Evolutionary conservation across 768 basidiomycete genomes (phyloP).

Genomic region (Mycena venus): DNA sequence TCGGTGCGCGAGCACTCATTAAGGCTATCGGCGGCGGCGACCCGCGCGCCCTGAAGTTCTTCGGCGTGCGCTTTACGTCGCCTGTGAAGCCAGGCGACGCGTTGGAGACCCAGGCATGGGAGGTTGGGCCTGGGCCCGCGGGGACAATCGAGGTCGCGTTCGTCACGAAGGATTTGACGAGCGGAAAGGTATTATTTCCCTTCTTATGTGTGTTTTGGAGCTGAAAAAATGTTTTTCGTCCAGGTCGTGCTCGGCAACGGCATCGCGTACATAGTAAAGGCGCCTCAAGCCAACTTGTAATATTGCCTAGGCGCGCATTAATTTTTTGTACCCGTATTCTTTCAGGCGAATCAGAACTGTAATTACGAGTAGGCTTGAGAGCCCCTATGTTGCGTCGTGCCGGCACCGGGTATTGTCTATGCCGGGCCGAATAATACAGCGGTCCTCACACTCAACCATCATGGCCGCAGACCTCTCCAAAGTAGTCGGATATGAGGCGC

Average conservation of each 20-base stretch:
- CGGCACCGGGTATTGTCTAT: neutral
- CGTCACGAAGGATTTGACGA: conserved; percentile 69
- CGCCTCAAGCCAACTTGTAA: conserved; percentile 43
- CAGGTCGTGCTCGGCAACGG: conserved; percentile 72
- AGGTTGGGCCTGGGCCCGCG: conserved; percentile 71
- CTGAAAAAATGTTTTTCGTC: neutral
- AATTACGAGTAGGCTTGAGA: too few relatives aligned
- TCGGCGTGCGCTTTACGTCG: conserved; percentile 83
- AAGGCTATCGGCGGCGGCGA: conserved; percentile 72
- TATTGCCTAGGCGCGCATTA: too few relatives aligned
- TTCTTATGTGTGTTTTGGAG: too few relatives aligned
- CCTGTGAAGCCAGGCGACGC: conserved; percentile 88
- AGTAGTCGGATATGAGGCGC: conserved; percentile 71
- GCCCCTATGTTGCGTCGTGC: neutral
- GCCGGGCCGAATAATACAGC: neutral
- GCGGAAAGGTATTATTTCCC: conserved; percentile 64
- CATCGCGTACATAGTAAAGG: conserved; percentile 72
- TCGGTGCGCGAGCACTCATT: conserved; percentile 83
- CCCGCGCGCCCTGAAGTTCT: conserved; percentile 72
- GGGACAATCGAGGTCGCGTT: conserved; percentile 71
- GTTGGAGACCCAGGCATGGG: conserved; percentile 85
- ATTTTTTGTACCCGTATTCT: too few relatives aligned
- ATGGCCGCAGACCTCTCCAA: conserved; percentile 75
- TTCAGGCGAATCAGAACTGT: too few relatives aligned
- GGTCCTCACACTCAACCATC: neutral